Base-by-base conservation (phyloP, 345 rosid species). In the Acer negundo region DNA sequence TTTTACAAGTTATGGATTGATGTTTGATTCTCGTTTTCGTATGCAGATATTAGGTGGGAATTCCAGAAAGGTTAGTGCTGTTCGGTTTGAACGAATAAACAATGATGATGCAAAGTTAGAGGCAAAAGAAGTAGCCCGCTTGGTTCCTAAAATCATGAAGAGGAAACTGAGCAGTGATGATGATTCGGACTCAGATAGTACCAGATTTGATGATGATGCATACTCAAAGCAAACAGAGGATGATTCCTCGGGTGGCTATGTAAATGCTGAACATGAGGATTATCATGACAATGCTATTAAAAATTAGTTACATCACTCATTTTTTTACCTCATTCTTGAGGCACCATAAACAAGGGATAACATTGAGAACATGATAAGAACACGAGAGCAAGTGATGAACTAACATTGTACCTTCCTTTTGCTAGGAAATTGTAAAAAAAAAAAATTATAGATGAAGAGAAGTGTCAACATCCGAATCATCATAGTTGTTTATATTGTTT, bases 1-100 rank as follows among this genome's bases (percentile, higher is more conserved):
- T 79, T 68, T 53, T 20, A 69, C 42, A 75, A 53, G 35, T 67
- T 76, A 66, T 61, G 55, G 62, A 74, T 65, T 67, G 28, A 46
- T 75, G 59, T 49, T 7, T 77, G 58, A 17, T 26, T 35, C 66
- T 66, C 69, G 28, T n/a, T 70, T 67, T 56, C 69, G 51, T 74
- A 42, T 76, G 83, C 90, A 94, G 99, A 87, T 96, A 81, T 84
- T 94, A 75, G 97, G 94, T 49, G 99, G 98, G 74, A 96, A 96
- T 84, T 98, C 99, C 70, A 89, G 98, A 83, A 94, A 96, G 87
- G 98, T 96, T 59, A 84, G 97, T 67, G 98, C 98, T 49, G 94
- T 92, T 62, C 88, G 97, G 73, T 91, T 96, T 82, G 97, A 94
- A 67, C 84, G 87, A 70, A 88, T 96, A 78, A 82, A 84, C 75